phyloP scores from a whole-genome alignment of 768 basidiomycete species.

The Rhizopogon vesiculosus region DNA sequence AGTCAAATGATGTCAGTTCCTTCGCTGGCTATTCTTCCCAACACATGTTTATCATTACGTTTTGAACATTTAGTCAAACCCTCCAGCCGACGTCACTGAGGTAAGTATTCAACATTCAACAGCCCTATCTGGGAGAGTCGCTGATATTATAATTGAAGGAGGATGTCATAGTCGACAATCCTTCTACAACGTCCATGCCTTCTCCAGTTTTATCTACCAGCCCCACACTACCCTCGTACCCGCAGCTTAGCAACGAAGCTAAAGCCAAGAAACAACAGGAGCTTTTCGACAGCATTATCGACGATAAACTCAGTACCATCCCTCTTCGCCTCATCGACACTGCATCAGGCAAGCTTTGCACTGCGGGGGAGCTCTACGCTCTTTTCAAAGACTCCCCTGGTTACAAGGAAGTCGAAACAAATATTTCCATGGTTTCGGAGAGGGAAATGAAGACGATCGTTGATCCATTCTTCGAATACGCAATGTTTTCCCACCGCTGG shows the following conservation, averaged over 20 bases:
- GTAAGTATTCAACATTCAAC: not conserved
- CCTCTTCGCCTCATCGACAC: not conserved
- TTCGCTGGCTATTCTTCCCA: not conserved
- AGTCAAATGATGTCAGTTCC: not conserved
- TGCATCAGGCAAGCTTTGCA: not conserved
- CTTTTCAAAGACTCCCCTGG: not conserved
- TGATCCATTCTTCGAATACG: not conserved
- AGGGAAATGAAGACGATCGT: not conserved
- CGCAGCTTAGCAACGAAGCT: not conserved
- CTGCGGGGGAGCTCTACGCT: not conserved
- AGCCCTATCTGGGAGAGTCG: not conserved
- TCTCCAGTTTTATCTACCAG: not conserved
- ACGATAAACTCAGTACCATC: not conserved
- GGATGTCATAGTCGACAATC: not conserved
- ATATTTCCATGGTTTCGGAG: not conserved
- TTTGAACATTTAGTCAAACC: not conserved
- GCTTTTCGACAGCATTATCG: not conserved
- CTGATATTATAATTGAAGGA: not conserved
- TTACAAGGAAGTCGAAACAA: not conserved
- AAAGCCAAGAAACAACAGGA: not conserved
- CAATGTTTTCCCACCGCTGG: constrained; percentile 7
- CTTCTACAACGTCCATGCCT: not conserved
- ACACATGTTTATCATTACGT: not conserved
- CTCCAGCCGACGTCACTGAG: not conserved
- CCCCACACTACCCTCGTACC: not conserved